Conservation (phyloP, 2,329 filamentous ascomycete genomes). For the Balansia obtecta region DNA sequence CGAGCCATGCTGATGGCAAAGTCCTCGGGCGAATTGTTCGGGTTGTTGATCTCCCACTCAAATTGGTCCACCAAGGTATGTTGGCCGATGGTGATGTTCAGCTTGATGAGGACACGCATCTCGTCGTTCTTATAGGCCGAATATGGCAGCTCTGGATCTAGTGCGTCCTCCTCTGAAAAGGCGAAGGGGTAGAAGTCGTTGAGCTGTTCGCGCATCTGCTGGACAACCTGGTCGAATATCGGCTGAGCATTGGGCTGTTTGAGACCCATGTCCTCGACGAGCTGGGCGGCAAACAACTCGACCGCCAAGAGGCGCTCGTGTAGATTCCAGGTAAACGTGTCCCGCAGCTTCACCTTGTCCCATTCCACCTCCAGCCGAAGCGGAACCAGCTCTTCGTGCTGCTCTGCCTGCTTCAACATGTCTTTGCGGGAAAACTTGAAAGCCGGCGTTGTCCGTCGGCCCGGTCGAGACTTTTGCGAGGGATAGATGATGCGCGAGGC, state of each 20-base stretch:
- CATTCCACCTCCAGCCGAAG: slow-evolving; percentile 86
- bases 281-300: slow-evolving; percentile 74
- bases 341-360: slow-evolving; percentile 89
- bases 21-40: slow-evolving; percentile 84
- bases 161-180: slow-evolving; percentile 76
- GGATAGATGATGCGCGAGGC: slow-evolving; percentile 65
- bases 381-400: slow-evolving; percentile 82
- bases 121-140: slow-evolving; percentile 96
- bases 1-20: slow-evolving; percentile 83
- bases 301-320: slow-evolving; percentile 74
- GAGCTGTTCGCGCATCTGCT: slow-evolving; percentile 78
- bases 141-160: slow-evolving; percentile 84
- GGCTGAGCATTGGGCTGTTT: slow-evolving; percentile 58
- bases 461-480: slow-evolving; percentile 59
- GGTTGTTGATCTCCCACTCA: slow-evolving; percentile 98
- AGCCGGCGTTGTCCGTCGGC: slow-evolving; percentile 60
- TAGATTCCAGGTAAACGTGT: slow-evolving; percentile 97
- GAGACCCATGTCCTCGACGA: slow-evolving; percentile 82
- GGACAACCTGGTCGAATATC: slow-evolving; percentile 45
- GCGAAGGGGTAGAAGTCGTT: slow-evolving; percentile 89
- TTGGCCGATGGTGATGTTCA: slow-evolving; percentile 94
- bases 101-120: slow-evolving; percentile 89
- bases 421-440: slow-evolving; percentile 70
- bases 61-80: slow-evolving; percentile 94
- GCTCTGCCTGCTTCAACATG: slow-evolving; percentile 73